phyloP scores from a whole-genome alignment of 2,329 filamentous ascomycete species.

The Xylaria sp. region DNA sequence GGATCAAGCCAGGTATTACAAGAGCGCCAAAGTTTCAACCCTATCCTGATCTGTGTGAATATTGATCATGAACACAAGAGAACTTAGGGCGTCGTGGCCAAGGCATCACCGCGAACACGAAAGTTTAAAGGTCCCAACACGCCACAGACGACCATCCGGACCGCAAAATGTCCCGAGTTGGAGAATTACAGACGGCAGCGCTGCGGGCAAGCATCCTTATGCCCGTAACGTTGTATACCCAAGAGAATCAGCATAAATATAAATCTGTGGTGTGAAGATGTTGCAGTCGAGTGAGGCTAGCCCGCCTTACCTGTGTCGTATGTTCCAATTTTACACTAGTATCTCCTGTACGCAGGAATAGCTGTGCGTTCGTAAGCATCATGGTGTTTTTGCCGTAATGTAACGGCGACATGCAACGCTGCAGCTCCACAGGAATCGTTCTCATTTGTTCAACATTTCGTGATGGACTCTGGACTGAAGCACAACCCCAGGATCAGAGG shows the following conservation, averaged over 20 bases:
- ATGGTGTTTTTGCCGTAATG: conserved; percentile 12
- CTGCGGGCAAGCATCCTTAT: neutral
- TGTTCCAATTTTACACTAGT: neutral
- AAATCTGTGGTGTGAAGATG: neutral
- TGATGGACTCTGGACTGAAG: conserved; percentile 6
- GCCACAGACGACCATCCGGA: no score
- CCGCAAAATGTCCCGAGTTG: neutral
- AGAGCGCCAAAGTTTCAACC: neutral
- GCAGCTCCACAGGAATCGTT: neutral
- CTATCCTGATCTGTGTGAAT: neutral
- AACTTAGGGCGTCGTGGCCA: neutral
- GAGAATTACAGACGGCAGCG: neutral
- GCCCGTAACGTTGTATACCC: conserved; percentile 9
- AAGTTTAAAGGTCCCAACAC: neutral
- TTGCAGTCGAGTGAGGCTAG: neutral
- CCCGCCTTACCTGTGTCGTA: conserved; percentile 1
- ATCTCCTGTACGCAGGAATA: neutral
- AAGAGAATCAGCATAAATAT: neutral
- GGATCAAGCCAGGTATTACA: neutral
- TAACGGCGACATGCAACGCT: conserved; percentile 11
- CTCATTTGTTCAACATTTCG: conserved; percentile 22
- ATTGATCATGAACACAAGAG: neutral
- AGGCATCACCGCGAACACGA: neutral
- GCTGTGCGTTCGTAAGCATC: conserved; percentile 1
- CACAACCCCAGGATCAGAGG: conserved; percentile 11